These are phyloP conservation scores for Penicillium sp. DNA, from an alignment of 2,329 filamentous ascomycete genomes.

Conservation along the genomic window DNA sequence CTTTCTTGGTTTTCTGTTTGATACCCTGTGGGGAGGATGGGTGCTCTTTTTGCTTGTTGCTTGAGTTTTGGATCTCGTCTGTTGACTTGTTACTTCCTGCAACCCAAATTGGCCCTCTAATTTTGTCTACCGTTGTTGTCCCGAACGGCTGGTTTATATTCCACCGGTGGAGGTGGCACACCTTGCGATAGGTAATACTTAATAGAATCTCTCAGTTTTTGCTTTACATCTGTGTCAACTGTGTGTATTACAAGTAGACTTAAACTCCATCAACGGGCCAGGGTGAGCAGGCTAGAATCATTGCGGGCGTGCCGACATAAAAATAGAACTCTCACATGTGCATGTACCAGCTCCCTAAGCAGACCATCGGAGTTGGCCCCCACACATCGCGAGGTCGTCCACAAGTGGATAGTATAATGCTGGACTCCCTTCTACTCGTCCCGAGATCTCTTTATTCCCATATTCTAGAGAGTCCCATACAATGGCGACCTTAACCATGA, in stretches of 20 bases:
- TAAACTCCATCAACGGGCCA: too few relatives aligned
- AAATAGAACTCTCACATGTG: too few relatives aligned
- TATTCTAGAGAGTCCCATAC: neutral
- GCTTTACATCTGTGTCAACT: slow-evolving; percentile 5
- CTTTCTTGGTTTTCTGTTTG: slow-evolving; percentile 32
- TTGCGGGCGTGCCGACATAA: too few relatives aligned
- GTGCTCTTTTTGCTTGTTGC: slow-evolving; percentile 25
- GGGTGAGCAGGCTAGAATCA: neutral
- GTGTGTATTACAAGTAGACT: neutral
- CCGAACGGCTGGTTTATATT: slow-evolving; percentile 14
- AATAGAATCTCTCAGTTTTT: slow-evolving; percentile 35
- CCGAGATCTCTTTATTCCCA: neutral
- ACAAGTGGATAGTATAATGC: neutral
- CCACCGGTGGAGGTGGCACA: slow-evolving; percentile 24
- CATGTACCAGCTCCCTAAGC: too few relatives aligned
- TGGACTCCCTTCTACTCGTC: neutral
- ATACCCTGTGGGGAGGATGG: slow-evolving; percentile 36
- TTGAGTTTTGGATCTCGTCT: slow-evolving; percentile 15
- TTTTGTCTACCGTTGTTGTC: slow-evolving; percentile 27
- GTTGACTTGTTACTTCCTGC: slow-evolving; percentile 13
- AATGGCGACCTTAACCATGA: neutral
- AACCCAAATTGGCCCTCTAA: slow-evolving; percentile 25
- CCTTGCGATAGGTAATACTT: slow-evolving; percentile 38
- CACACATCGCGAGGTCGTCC: neutral
- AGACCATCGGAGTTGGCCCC: slow-evolving; percentile 45